These are phyloP conservation scores for Phaeosphaeriaceae sp. DNA, from an alignment of 2,329 filamentous ascomycete genomes.

Conservation along the genomic window DNA sequence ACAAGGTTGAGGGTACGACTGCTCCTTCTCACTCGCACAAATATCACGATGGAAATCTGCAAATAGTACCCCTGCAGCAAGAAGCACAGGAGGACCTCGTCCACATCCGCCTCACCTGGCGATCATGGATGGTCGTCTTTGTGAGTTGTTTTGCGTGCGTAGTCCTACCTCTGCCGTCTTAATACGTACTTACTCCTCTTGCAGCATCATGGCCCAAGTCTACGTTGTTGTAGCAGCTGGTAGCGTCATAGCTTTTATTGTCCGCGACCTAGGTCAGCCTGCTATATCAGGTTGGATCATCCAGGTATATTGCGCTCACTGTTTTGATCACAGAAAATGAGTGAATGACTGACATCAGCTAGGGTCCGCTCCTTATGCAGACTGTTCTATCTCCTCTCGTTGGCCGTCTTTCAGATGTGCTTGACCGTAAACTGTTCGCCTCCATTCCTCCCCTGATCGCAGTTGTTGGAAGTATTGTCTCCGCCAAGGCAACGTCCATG, in stretches of 20 bases:
- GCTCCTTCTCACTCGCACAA: neutral
- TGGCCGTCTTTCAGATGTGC: constrained; percentile 63
- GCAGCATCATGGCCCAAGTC: constrained; percentile 59
- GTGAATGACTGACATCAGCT: neutral
- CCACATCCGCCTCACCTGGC: constrained; percentile 45
- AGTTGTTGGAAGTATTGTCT: constrained; percentile 61
- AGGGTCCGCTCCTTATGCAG: constrained; percentile 65
- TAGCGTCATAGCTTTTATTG: constrained; percentile 63
- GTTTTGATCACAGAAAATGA: neutral
- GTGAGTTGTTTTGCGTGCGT: constrained; percentile 57
- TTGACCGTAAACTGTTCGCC: constrained; percentile 62
- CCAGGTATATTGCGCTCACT: constrained; percentile 44
- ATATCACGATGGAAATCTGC: neutral
- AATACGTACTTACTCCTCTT: neutral
- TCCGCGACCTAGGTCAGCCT: constrained; percentile 60
- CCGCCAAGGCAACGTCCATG: constrained; percentile 63
- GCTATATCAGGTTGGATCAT: constrained; percentile 65
- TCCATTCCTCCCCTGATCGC: constrained; percentile 61
- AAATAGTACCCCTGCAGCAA: neutral
- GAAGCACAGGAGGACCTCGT: neutral
- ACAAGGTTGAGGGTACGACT: neutral
- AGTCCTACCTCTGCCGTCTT: constrained; percentile 5
- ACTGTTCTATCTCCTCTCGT: constrained; percentile 63
- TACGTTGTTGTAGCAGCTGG: constrained; percentile 64
- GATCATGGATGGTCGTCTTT: constrained; percentile 61